These are phyloP conservation scores for Talaromyces sp. DNA, from an alignment of 2,329 filamentous ascomycete species.

Conservation along the genomic window DNA sequence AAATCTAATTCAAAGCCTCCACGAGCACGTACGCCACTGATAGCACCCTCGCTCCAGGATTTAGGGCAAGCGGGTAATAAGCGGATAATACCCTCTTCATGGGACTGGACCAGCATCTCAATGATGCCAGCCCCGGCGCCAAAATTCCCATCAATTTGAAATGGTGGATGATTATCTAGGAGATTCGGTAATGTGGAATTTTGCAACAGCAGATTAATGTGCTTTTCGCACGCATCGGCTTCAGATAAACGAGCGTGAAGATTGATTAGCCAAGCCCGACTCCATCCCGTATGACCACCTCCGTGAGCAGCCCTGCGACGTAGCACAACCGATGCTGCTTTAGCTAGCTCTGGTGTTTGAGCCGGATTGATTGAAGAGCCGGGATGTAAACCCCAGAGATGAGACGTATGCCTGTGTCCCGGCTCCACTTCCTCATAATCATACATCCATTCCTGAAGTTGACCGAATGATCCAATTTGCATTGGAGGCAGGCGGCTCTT, in stretches of 20 bases:
- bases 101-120: slow-evolving; percentile 45
- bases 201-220: slow-evolving; percentile 40
- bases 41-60: slow-evolving; percentile 30
- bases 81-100: slow-evolving; percentile 29
- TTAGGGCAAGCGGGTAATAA: slow-evolving; percentile 37
- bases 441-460: slow-evolving; percentile 32
- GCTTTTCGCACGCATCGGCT: slow-evolving; percentile 40
- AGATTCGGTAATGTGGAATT: slow-evolving; percentile 46
- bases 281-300: slow-evolving; percentile 50
- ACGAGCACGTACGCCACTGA: slow-evolving; percentile 33
- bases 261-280: slow-evolving; percentile 48
- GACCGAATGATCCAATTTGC: slow-evolving; percentile 25
- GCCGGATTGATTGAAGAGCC: not conserved
- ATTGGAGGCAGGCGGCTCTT: slow-evolving; percentile 3
- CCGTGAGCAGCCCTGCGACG: slow-evolving; percentile 22
- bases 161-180: slow-evolving; percentile 45
- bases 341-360: not conserved
- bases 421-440: slow-evolving; percentile 43
- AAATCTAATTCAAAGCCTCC: slow-evolving; percentile 37
- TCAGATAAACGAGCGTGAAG: slow-evolving; percentile 46
- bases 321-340: slow-evolving; percentile 21
- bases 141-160: slow-evolving; percentile 52
- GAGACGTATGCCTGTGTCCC: slow-evolving; percentile 51
- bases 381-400: slow-evolving; percentile 14
- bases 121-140: slow-evolving; percentile 45